Conservation (phyloP, 345 rosid species). For the Laguncularia racemosa region DNA sequence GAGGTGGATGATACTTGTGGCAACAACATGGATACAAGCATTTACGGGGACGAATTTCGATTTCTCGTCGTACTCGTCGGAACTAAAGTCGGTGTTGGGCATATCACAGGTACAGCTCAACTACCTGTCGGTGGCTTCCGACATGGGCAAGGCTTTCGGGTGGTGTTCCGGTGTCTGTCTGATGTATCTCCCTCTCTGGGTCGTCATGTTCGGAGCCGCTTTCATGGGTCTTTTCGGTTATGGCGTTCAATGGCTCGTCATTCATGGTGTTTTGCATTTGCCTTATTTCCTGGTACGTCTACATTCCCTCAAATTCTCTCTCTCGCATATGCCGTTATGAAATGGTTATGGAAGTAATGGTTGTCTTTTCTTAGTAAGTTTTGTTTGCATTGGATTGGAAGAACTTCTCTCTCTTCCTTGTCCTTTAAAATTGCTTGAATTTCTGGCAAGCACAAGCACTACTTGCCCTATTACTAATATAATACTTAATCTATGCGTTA, state of each 20-base stretch:
- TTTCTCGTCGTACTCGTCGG: conserved; percentile 63
- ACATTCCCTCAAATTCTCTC: neutral
- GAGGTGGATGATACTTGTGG: conserved; percentile 60
- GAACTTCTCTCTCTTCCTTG: no score
- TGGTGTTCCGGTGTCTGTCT: conserved; percentile 69
- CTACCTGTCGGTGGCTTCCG: conserved; percentile 69
- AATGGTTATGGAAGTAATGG: no score
- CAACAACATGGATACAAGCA: conserved; percentile 73
- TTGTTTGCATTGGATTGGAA: no score
- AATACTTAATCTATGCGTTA: neutral
- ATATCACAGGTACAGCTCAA: conserved; percentile 65
- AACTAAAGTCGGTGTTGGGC: conserved; percentile 50
- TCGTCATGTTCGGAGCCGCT: conserved; percentile 49
- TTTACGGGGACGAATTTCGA: conserved; percentile 81
- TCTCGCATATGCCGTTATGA: no score
- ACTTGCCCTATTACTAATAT: no score
- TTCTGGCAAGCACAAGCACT: no score
- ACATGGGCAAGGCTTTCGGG: conserved; percentile 70
- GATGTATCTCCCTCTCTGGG: conserved; percentile 46
- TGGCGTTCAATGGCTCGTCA: conserved; percentile 71
- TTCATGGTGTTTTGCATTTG: conserved; percentile 31
- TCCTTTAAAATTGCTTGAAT: no score
- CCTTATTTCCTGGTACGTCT: conserved; percentile 60
- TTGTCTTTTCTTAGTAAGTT: no score
- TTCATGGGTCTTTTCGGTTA: conserved; percentile 49